Conservation (phyloP, 2,329 filamentous ascomycete species). For the Microdochium nivale region DNA sequence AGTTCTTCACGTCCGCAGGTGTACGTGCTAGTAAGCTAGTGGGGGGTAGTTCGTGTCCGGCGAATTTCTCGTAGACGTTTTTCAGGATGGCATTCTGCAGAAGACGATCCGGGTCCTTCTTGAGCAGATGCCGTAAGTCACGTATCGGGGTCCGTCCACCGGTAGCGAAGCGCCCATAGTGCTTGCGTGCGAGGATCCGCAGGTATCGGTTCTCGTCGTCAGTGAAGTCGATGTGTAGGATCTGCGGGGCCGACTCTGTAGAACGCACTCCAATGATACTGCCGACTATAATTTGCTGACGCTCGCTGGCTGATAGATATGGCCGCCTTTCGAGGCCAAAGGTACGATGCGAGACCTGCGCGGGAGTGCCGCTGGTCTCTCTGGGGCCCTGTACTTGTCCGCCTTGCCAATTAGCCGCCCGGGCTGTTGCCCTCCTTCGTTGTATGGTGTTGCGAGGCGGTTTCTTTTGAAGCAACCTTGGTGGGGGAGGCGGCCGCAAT, state of each 20-base stretch:
- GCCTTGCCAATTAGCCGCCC: constrained; percentile 16
- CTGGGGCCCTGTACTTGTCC: constrained; percentile 10
- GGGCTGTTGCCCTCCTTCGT: constrained; percentile 12
- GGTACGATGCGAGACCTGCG: constrained; percentile 2
- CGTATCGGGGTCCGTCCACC: constrained; percentile 6
- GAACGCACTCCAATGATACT: constrained; percentile 1
- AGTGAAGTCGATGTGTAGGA: constrained; percentile 20
- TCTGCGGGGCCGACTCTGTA: background rate
- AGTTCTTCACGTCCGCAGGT: constrained; percentile 23
- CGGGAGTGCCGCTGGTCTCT: constrained; percentile 1
- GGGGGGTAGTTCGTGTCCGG: constrained; percentile 8
- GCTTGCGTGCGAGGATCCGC: constrained; percentile 11
- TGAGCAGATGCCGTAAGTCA: constrained; percentile 19
- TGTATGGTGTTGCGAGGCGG: constrained; percentile 8
- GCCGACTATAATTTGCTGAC: constrained; percentile 9
- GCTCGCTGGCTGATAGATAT: constrained; percentile 11
- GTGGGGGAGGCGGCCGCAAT: constrained; percentile 1
- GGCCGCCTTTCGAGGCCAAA: constrained; percentile 13
- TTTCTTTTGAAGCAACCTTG: constrained; percentile 5
- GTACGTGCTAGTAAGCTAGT: constrained; percentile 14
- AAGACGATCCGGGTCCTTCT: constrained; percentile 9
- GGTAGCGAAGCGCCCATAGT: constrained; percentile 9
- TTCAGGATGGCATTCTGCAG: constrained; percentile 8
- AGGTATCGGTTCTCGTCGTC: constrained; percentile 15
- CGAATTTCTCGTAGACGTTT: constrained; percentile 8